phyloP scores from a whole-genome alignment of 129 eudicot genomes.

The Centaurea solstitialis region DNA sequence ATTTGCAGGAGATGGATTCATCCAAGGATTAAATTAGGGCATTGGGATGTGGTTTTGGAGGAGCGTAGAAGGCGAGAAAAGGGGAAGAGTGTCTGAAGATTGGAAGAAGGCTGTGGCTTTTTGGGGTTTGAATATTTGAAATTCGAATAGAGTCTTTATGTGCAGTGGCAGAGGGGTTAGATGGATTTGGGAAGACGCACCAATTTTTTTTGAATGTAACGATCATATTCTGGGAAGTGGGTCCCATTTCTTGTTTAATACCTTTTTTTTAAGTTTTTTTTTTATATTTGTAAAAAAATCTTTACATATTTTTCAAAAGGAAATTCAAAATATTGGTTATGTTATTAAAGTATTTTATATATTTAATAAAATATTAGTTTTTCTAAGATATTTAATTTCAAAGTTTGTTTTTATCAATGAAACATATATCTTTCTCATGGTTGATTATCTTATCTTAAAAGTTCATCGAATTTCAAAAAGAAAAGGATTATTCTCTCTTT shows the following conservation, averaged over 20 bases:
- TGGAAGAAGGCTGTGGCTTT: background rate
- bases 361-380: too few relatives aligned
- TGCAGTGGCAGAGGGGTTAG: conserved; percentile 2
- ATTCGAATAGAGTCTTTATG: conserved; percentile 34
- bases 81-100: conserved; percentile 31
- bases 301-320: too few relatives aligned
- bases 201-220: conserved; percentile 33
- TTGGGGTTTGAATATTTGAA: conserved; percentile 44
- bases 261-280: too few relatives aligned
- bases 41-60: conserved; percentile 22
- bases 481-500: too few relatives aligned
- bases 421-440: too few relatives aligned
- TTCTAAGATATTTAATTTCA: too few relatives aligned
- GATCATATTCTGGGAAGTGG: conserved; percentile 33
- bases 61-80: conserved; percentile 27
- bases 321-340: too few relatives aligned
- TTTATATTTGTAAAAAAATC: too few relatives aligned
- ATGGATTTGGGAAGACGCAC: background rate
- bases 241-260: background rate
- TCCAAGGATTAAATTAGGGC: conserved; percentile 12
- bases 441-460: too few relatives aligned
- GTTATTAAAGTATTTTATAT: too few relatives aligned
- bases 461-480: too few relatives aligned
- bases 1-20: background rate
- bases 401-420: too few relatives aligned